These are phyloP conservation scores for Phoma sp. DNA, from an alignment of 2,329 filamentous ascomycete species.

Conservation along the genomic window DNA sequence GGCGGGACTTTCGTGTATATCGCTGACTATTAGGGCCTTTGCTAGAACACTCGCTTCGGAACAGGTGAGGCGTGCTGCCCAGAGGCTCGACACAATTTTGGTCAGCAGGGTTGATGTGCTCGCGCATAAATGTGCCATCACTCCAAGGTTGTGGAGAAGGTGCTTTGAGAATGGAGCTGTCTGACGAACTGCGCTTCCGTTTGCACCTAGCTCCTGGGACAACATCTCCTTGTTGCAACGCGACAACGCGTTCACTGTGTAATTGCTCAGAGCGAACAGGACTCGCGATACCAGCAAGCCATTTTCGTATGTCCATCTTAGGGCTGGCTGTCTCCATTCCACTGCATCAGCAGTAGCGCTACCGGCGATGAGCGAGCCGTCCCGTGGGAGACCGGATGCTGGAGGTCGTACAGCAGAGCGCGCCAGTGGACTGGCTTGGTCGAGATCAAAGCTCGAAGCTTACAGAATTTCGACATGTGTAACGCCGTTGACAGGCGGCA, in stretches of 20 bases:
- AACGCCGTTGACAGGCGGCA: constrained; percentile 19
- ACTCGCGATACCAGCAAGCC: constrained; percentile 52
- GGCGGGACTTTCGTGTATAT: constrained; percentile 53
- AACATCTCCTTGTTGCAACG: constrained; percentile 24
- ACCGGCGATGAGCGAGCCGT: constrained; percentile 26
- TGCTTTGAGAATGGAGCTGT: constrained; percentile 47
- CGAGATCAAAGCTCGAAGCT: constrained; percentile 1
- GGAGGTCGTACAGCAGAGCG: constrained; percentile 33
- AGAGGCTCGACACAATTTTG: constrained; percentile 14
- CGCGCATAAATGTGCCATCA: constrained; percentile 10
- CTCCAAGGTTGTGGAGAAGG: constrained; percentile 17
- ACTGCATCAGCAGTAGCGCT: constrained; percentile 1
- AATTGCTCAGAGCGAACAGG: constrained; percentile 33
- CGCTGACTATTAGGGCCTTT: constrained; percentile 28
- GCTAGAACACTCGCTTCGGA: constrained; percentile 19
- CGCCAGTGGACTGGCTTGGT: constrained; percentile 22
- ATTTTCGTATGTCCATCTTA: constrained; percentile 53
- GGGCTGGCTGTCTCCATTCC: constrained; percentile 2
- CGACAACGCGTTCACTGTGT: constrained; percentile 27
- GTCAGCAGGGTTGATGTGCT: constrained; percentile 10
- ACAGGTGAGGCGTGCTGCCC: constrained; percentile 22
- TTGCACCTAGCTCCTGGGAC: constrained; percentile 28
- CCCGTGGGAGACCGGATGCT: constrained; percentile 5
- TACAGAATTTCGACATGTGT: constrained; percentile 27
- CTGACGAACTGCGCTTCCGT: constrained; percentile 46